Evolutionary conservation across 495 filamentous ascomycete genomes (phyloP).

Genomic region (Lentithecium fluviatile): DNA sequence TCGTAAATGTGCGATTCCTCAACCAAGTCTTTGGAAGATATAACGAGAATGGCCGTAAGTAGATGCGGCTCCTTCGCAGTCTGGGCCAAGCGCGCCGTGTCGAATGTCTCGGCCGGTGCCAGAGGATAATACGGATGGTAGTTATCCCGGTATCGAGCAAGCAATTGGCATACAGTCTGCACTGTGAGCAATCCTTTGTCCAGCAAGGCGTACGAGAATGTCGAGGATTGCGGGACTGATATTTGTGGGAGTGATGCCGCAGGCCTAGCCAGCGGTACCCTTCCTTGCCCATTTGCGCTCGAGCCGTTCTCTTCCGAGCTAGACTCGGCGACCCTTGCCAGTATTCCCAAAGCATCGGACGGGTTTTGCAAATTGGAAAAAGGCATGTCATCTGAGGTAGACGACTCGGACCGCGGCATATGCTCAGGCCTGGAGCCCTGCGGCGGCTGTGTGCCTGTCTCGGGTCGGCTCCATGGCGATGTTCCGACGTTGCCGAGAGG

Average conservation of each 20-base stretch:
- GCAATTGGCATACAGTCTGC: conserved; percentile 51
- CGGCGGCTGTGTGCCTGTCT: conserved; percentile 26
- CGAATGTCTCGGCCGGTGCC: conserved; percentile 56
- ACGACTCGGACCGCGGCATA: conserved; percentile 40
- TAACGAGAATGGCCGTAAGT: conserved; percentile 61
- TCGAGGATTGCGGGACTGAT: conserved; percentile 8
- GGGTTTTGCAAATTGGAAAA: conserved; percentile 49
- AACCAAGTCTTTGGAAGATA: conserved; percentile 61
- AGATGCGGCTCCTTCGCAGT: conserved; percentile 56
- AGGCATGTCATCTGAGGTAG: conserved; percentile 40
- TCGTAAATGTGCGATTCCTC: conserved; percentile 57
- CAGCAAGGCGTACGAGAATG: conserved; percentile 52
- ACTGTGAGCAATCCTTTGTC: conserved; percentile 51
- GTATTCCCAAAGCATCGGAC: conserved; percentile 50
- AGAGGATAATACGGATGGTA: conserved; percentile 66
- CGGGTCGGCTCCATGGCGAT: conserved; percentile 23
- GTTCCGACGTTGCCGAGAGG: conserved; percentile 35
- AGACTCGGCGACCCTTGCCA: conserved; percentile 49
- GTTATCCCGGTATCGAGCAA: conserved; percentile 54
- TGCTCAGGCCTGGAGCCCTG: conserved; percentile 41
- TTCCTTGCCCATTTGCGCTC: conserved; percentile 11
- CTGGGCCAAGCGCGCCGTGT: conserved; percentile 49
- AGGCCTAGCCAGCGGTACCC: not conserved
- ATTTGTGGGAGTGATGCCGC: too few relatives aligned
- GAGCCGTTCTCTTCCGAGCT: conserved; percentile 32